Percentiles rank a stretch among this genome's conserved stretches.
Conservation (phyloP, 305 asterid species). For the Stenogyne calaminthoides region DNA sequence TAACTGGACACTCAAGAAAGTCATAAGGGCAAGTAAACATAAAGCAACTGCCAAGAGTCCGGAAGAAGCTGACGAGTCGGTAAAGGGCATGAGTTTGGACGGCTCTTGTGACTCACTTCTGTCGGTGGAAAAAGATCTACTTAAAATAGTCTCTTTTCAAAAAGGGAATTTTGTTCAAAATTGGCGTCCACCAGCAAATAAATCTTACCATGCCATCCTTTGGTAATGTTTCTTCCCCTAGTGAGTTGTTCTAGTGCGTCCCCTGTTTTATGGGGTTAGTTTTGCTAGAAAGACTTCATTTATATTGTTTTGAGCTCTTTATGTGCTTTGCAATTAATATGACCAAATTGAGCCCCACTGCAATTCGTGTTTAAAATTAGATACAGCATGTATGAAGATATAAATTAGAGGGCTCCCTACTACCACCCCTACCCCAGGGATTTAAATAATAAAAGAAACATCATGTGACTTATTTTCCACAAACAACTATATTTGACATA, state of each 20-base stretch:
- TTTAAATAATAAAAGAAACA: neutral
- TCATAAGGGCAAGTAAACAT: constrained; percentile 38
- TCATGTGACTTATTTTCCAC: neutral
- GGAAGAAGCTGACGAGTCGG: constrained; percentile 32
- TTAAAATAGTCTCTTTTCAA: constrained; percentile 65
- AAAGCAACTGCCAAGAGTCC: constrained; percentile 28
- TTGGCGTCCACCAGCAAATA: constrained; percentile 62
- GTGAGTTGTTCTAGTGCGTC: too few relatives aligned
- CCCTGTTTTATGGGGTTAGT: too few relatives aligned
- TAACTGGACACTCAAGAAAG: constrained; percentile 68
- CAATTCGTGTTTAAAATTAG: neutral
- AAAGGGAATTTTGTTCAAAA: constrained; percentile 74
- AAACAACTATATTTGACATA: neutral
- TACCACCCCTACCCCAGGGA: neutral
- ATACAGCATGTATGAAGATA: constrained; percentile 8
- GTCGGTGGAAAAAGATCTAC: constrained; percentile 43
- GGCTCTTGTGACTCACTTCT: constrained; percentile 33
- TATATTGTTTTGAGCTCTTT: constrained; percentile 4
- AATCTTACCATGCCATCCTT: constrained; percentile 61
- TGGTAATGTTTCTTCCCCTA: constrained; percentile 73
- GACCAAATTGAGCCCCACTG: constrained; percentile 12
- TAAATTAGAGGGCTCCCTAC: neutral
- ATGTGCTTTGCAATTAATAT: constrained; percentile 8
- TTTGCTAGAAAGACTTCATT: too few relatives aligned
- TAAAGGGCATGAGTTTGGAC: constrained; percentile 27